Conservation (phyloP, 345 rosid genomes). For the Xanthoceras sorbifolium region DNA sequence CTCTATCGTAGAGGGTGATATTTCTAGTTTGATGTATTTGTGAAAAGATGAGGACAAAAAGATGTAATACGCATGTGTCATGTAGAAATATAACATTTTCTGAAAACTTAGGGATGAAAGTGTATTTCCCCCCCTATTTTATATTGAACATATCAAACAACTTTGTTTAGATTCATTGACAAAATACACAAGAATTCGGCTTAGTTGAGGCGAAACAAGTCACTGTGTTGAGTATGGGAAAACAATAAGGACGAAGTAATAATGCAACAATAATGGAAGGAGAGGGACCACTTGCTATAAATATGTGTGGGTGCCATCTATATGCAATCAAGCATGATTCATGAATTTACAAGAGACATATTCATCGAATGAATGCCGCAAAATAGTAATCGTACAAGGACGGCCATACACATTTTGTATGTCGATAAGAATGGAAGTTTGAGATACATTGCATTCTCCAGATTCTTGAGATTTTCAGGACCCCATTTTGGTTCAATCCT, state of each 20-base stretch:
- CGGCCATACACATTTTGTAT: conserved; percentile 18
- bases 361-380: conserved; percentile 25
- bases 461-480: conserved; percentile 5
- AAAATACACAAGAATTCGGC: background rate
- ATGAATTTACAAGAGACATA: conserved; percentile 17
- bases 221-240: background rate
- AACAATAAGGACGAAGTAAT: conserved; percentile 12
- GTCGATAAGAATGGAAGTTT: conserved; percentile 13
- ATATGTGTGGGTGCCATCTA: conserved; percentile 28
- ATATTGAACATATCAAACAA: too few species aligned
- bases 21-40: too few species aligned
- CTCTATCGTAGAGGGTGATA: too few species aligned
- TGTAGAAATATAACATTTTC: too few species aligned
- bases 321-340: conserved; percentile 16
- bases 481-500: conserved; percentile 29
- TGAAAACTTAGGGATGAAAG: too few species aligned
- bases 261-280: conserved; percentile 12
- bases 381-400: conserved; percentile 33
- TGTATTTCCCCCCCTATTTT: too few species aligned
- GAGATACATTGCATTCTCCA: conserved; percentile 36
- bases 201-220: background rate
- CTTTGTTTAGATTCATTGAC: background rate
- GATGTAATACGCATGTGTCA: too few species aligned
- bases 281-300: conserved; percentile 21
- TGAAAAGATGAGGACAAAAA: too few species aligned